Evolutionary conservation across 441 rosid species (phyloP), one percentile per base, ranked within the genome.

Genomic region (Mallotus japonicus): DNA sequence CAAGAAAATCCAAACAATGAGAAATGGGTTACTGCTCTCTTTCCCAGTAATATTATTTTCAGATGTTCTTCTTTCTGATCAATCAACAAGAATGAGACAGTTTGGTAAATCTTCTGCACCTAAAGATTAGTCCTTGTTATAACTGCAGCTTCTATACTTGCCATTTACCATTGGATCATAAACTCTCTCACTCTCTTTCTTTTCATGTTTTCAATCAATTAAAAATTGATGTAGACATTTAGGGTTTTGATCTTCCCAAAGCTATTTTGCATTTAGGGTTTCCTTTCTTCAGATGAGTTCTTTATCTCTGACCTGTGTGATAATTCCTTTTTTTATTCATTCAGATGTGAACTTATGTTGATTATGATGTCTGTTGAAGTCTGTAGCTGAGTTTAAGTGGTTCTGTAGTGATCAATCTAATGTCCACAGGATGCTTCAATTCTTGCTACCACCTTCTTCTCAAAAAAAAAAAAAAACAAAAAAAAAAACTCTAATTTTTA

Each of bases 111-210:
- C 71, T 49, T 37, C 64, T 59, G 58, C 28, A 6, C 16, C 17
- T 63, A 75, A 56, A 40, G 72, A 76, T 76, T 62, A 75, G 50
- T 57, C 59, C 75, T 65, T n/a, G n/a, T 65, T 64, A 64, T 56
- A n/a, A 12, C 20, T 19, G 8, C 70, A 72, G 44, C 62, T 69
- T 55, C 28, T 58, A 55, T 60, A 53, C 57, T 77, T 73, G 76
- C 87, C 85, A 34, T 19, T 64, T 73, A 76, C 87, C 85, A 34
- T 22, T 64, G 84, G 87, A 80, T 87, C 79, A 62, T 77, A 56
- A 28, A 19, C 56, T n/a, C 75, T 64, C 57, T 46, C 58, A 53
- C 11, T 57, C 42, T 55, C 16, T 65, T 17, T 50, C n/a, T 63
- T 64, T 32, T 24, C 14, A 13, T 7, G 57, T 10, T 70, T 70